These are phyloP conservation scores for Nematocida homosporus DNA, from an alignment of 371 early-diverging fungal genomes.

Conservation along the genomic window DNA sequence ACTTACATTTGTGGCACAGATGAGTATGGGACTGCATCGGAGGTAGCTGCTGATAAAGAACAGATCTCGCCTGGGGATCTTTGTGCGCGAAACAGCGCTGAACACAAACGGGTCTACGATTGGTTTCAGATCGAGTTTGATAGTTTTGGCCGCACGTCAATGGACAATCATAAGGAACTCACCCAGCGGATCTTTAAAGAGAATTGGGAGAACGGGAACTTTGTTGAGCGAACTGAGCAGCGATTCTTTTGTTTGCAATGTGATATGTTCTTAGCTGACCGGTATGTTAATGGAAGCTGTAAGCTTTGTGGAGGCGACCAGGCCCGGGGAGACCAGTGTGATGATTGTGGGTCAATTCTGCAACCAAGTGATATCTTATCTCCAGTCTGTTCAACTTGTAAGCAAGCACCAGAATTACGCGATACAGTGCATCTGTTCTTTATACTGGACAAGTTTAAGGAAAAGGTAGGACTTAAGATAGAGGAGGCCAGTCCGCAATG, in stretches of 20 bases:
- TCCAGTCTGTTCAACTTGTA: conserved; percentile 88
- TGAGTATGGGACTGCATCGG: conserved; percentile 99
- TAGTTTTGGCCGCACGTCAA: conserved; percentile 90
- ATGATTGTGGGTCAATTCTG: conserved; percentile 82
- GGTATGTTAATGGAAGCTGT: conserved; percentile 93
- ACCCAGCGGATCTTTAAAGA: conserved; percentile 83
- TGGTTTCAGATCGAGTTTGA: conserved; percentile 93
- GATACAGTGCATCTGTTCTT: conserved; percentile 87
- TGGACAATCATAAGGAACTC: conserved; percentile 79
- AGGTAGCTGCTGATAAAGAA: conserved; percentile 82
- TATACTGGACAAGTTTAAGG: conserved; percentile 77
- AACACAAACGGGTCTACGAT: conserved; percentile 83
- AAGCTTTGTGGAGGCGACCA: conserved; percentile 74
- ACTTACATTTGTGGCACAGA: conserved; percentile 96
- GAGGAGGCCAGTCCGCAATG: conserved; percentile 72
- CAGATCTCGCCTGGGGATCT: conserved; percentile 74
- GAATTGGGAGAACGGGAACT: conserved; percentile 74
- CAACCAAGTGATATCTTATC: conserved; percentile 84
- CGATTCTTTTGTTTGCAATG: conserved; percentile 87
- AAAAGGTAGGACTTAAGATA: conserved; percentile 71
- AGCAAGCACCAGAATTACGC: conserved; percentile 70
- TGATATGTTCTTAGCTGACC: conserved; percentile 92
- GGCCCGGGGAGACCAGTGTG: conserved; percentile 99
- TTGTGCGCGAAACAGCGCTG: conserved; percentile 85
- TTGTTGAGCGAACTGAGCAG: conserved; percentile 73